A percentile compares a stretch with the other conserved stretches of the same genome.
Conservation (phyloP, 192 early-diverging fungal genomes). For the Podila epigama region DNA sequence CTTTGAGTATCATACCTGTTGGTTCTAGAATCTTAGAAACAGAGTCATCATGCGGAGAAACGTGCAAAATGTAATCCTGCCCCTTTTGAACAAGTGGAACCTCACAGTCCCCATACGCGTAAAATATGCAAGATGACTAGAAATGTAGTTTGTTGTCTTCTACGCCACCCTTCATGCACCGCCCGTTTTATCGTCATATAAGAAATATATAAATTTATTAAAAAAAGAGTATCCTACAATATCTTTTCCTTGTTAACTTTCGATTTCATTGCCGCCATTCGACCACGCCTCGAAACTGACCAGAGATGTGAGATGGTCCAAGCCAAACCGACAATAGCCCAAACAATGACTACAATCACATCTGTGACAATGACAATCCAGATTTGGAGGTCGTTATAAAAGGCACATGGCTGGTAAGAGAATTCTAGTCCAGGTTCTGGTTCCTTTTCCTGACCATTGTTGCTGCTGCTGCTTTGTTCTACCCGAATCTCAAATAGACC, state of each 20-base stretch:
- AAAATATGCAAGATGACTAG: too few species aligned
- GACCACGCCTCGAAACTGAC: background rate
- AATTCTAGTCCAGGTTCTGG: constrained; percentile 47
- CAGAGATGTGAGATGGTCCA: background rate
- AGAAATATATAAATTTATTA: too few species aligned
- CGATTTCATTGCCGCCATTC: background rate
- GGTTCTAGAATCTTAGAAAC: too few species aligned
- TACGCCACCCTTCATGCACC: too few species aligned
- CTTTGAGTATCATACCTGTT: too few species aligned
- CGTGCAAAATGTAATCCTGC: too few species aligned
- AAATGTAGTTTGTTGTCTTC: too few species aligned
- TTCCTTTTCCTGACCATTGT: background rate
- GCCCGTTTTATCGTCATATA: too few species aligned
- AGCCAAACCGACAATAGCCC: constrained; percentile 10
- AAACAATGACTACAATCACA: constrained; percentile 4
- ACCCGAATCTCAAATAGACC: constrained; percentile 64
- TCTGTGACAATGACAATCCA: constrained; percentile 53
- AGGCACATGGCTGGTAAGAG: constrained; percentile 55
- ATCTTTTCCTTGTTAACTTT: background rate
- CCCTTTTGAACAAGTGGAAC: too few species aligned
- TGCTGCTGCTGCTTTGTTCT: background rate
- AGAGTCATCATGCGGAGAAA: too few species aligned
- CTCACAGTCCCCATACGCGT: too few species aligned
- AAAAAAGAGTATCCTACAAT: too few species aligned
- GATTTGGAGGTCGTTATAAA: constrained; percentile 54